phyloP scores from a whole-genome alignment of 1,139 yeast genomes.

The Debaryomycetaceae sp. region DNA sequence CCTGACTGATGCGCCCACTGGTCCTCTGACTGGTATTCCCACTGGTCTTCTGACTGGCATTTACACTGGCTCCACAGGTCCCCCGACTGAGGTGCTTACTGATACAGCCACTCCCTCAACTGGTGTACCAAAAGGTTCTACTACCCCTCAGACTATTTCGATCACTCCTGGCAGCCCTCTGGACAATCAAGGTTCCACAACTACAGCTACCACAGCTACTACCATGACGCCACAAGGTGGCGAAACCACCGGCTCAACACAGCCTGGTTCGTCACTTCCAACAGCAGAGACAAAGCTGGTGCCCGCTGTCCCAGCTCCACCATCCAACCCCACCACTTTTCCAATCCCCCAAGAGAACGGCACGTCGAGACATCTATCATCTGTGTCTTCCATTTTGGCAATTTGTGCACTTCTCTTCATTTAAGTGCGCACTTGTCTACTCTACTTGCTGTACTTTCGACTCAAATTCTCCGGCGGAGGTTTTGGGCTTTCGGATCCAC shows the following conservation, averaged over 20 bases:
- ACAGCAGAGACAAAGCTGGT: too few species aligned
- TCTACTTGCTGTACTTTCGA: too few species aligned
- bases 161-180: too few species aligned
- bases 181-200: too few species aligned
- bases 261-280: not conserved
- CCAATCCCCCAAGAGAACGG: constrained; percentile 2
- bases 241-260: not conserved
- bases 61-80: not conserved
- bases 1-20: constrained; percentile 12
- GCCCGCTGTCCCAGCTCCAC: too few species aligned
- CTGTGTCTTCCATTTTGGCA: constrained; percentile 1
- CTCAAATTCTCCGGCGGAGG: too few species aligned
- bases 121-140: too few species aligned
- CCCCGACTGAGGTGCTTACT: too few species aligned
- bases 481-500: too few species aligned
- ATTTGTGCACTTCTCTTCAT: constrained; percentile 1
- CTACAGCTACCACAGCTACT: not conserved
- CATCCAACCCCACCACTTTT: constrained; percentile 1
- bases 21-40: constrained; percentile 10
- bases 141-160: too few species aligned
- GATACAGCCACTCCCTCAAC: too few species aligned
- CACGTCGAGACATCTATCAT: constrained; percentile 1
- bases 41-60: constrained; percentile 11
- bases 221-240: not conserved
- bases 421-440: not conserved